Base-by-base conservation (phyloP, 768 basidiomycete genomes). In the Mycena floridula region DNA sequence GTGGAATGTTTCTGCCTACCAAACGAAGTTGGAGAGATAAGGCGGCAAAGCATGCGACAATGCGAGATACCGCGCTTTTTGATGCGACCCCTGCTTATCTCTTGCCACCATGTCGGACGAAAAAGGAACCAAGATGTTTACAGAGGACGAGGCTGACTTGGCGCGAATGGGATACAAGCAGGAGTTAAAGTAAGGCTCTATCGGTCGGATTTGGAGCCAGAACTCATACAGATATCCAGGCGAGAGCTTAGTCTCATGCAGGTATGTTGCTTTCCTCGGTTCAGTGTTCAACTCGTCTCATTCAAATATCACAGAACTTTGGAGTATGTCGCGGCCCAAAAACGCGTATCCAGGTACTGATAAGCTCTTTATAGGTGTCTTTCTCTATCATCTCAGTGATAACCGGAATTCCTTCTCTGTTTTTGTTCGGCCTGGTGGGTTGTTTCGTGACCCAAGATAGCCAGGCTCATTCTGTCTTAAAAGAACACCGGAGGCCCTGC, bases 361-460 rank as follows among this genome's bases (percentile, higher is more conserved):
- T 48, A 46, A 39, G 39, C n/a, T 37, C 9, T 40, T 45, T 12
- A 3, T 51, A 74, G 66, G 67, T 77, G 15, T 83, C 81, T 0
- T 88, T 88, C 62, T 82, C 80, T 7, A 82, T 89, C 59, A 87
- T 89, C 44, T 81, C 79, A 21, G 74, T 85, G 25, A 81, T 85
- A 44, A 86, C 84, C 11, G 85, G 85, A 1, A 72, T 85, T 22
- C 76, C 83, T 0, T 83, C 84, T 0, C 65, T 84, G 22, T 87
- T 87, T 52, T 55, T 76, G 35, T 86, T 77, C 62, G 84, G 85
- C 15, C 51, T 86, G 59, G 82, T 84, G 53, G 48, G 79, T 64
- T 20, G 37, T 4, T 13, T 15, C 16, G n/a, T 7, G 22, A 26
- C 13, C 35, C n/a, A 40, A 47, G 24, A 42, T 3, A 24, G n/a